Evolutionary conservation across 2,329 filamentous ascomycete species (phyloP).

Genomic region (Epichloe coenophiala): DNA sequence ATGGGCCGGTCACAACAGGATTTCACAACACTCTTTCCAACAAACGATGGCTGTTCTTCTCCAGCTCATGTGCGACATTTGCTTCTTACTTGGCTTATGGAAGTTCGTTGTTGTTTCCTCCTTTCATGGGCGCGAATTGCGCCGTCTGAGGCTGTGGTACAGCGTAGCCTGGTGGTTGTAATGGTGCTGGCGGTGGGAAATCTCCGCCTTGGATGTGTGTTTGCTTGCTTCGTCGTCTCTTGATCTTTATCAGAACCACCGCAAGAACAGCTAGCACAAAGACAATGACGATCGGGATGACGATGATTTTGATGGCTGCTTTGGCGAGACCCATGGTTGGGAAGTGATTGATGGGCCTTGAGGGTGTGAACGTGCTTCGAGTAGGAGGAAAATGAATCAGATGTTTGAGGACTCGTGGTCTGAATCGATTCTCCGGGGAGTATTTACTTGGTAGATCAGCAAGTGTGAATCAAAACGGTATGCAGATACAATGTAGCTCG

Average conservation of each 20-base stretch:
- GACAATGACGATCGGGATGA: constrained; percentile 1
- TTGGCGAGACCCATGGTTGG: neutral
- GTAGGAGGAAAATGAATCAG: no score
- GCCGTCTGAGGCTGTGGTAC: neutral
- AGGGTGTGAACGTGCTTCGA: no score
- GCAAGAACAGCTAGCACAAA: neutral
- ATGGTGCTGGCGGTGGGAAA: neutral
- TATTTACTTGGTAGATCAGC: neutral
- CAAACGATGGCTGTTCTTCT: neutral
- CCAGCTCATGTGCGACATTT: no score
- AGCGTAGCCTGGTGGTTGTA: neutral
- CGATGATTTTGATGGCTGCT: constrained; percentile 1
- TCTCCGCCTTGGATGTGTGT: neutral
- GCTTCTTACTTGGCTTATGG: neutral
- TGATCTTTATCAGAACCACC: neutral
- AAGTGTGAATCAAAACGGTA: neutral
- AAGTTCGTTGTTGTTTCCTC: neutral
- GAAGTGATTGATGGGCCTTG: neutral
- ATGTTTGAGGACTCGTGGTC: no score
- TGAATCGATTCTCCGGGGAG: no score
- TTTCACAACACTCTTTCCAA: neutral
- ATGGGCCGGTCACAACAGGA: neutral
- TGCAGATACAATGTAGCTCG: neutral
- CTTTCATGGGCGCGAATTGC: neutral
- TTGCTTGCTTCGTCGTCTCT: neutral